A percentile compares a stretch with the other conserved stretches of the same genome.
Evolutionary conservation across 1,284 basidiomycete species (phyloP).

Genomic region (Cerioporus squamosus): DNA sequence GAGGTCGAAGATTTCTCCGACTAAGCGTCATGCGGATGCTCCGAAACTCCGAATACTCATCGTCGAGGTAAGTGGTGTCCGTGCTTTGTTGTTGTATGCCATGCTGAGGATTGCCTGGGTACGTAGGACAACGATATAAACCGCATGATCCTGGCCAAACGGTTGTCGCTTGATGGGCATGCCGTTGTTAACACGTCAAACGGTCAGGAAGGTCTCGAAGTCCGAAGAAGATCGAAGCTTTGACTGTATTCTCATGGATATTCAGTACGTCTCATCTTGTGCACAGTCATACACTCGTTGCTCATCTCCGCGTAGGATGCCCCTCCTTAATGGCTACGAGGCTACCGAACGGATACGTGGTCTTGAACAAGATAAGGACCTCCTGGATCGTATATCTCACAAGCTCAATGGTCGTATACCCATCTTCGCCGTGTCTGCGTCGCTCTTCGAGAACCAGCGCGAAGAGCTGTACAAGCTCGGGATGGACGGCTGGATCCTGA

Average conservation of each 20-base stretch:
- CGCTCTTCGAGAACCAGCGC: constrained; percentile 68
- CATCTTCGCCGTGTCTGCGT: constrained; percentile 86
- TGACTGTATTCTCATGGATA: constrained; percentile 85
- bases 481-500: constrained; percentile 88
- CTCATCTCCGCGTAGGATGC: constrained; percentile 62
- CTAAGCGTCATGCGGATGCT: background rate
- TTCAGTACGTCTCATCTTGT: constrained; percentile 61
- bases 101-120: background rate
- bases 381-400: constrained; percentile 44
- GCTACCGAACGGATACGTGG: constrained; percentile 72
- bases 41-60: constrained; percentile 63
- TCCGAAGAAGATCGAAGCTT: constrained; percentile 62
- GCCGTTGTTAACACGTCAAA: constrained; percentile 71
- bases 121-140: constrained; percentile 79
- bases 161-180: constrained; percentile 72
- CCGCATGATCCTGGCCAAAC: constrained; percentile 72
- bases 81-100: background rate
- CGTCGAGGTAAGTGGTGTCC: constrained; percentile 59
- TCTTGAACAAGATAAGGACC: constrained; percentile 47
- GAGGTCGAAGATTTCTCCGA: constrained; percentile 1
- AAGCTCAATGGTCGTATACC: constrained; percentile 75
- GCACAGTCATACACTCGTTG: background rate
- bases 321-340: constrained; percentile 80
- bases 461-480: constrained; percentile 61
- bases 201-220: constrained; percentile 78